phyloP scores from a whole-genome alignment of 23 red algal genomes.

The Agarophyton chilense region DNA sequence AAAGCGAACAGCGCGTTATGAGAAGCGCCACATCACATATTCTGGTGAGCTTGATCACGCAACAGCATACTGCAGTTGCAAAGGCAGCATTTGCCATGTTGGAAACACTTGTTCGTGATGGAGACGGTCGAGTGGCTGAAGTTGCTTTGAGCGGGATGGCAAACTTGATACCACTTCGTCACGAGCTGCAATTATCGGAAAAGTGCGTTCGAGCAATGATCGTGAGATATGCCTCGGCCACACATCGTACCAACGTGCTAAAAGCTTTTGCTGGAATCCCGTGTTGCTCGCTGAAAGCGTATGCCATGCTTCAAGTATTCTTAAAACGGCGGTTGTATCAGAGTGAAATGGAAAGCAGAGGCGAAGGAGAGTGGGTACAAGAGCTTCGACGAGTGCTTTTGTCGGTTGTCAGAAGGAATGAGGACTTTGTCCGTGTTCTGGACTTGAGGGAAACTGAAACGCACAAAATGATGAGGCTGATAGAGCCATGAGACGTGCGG shows the following conservation, averaged over 20 bases:
- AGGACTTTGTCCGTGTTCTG: slow-evolving; percentile 11
- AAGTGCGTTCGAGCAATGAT: slow-evolving; percentile 27
- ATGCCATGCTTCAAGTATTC: slow-evolving; percentile 6
- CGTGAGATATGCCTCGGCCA: not conserved
- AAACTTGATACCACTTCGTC: not conserved
- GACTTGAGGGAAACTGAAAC: not conserved
- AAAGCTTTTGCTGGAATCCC: not conserved
- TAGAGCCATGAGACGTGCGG: not conserved
- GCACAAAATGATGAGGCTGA: slow-evolving; percentile 15
- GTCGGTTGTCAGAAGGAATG: not conserved
- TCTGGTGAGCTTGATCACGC: not conserved
- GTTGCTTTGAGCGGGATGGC: not conserved
- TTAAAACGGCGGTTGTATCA: not conserved
- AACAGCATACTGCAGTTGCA: not conserved
- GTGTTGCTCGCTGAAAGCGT: not conserved
- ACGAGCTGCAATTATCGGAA: slow-evolving; percentile 4
- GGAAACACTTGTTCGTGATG: slow-evolving; percentile 5
- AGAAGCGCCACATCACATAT: not conserved
- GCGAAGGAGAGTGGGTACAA: not conserved
- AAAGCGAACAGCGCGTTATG: not conserved
- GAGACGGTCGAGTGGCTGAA: slow-evolving; percentile 10
- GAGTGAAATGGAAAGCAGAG: not conserved
- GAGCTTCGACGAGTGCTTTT: not conserved
- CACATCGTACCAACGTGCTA: not conserved
- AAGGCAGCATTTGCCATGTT: not conserved